Conservation (phyloP, 2,329 filamentous ascomycete genomes). For the Aspergillus amoenus region DNA sequence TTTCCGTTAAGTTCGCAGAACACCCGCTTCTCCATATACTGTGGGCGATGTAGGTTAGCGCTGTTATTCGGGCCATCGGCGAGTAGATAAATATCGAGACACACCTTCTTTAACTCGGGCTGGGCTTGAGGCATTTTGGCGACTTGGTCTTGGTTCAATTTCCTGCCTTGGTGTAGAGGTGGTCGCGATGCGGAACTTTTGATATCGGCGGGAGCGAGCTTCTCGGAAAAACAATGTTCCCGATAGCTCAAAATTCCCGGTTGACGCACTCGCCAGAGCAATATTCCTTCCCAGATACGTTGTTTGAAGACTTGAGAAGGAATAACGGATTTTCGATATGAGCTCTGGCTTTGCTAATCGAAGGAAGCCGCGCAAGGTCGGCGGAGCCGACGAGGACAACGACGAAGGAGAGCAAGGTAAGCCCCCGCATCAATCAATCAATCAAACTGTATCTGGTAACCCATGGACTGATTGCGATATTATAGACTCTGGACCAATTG, state of each 20-base stretch:
- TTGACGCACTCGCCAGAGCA: conserved; percentile 7
- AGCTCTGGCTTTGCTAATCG: conserved; percentile 56
- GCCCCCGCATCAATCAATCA: conserved; percentile 19
- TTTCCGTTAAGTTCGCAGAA: conserved; percentile 98
- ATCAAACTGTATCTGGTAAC: not conserved
- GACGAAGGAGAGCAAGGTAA: conserved; percentile 42
- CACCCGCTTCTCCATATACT: conserved; percentile 99
- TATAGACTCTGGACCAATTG: conserved; percentile 47
- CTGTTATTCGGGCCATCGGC: not conserved
- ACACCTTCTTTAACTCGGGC: conserved; percentile 96
- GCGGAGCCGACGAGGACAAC: conserved; percentile 62
- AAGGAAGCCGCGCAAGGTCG: conserved; percentile 75
- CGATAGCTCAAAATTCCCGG: conserved; percentile 22
- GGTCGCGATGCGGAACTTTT: conserved; percentile 28
- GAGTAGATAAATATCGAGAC: conserved; percentile 12
- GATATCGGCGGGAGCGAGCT: conserved; percentile 28
- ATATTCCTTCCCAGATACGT: not conserved
- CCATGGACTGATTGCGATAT: conserved; percentile 21
- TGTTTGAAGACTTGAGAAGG: not conserved
- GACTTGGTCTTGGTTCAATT: conserved; percentile 20
- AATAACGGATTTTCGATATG: conserved; percentile 41
- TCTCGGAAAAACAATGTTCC: conserved; percentile 38
- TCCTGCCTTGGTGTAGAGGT: conserved; percentile 24
- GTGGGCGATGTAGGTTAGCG: conserved; percentile 20
- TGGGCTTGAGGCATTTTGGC: conserved; percentile 93